Conservation (phyloP, 345 rosid species). For the Ricinus communis region DNA sequence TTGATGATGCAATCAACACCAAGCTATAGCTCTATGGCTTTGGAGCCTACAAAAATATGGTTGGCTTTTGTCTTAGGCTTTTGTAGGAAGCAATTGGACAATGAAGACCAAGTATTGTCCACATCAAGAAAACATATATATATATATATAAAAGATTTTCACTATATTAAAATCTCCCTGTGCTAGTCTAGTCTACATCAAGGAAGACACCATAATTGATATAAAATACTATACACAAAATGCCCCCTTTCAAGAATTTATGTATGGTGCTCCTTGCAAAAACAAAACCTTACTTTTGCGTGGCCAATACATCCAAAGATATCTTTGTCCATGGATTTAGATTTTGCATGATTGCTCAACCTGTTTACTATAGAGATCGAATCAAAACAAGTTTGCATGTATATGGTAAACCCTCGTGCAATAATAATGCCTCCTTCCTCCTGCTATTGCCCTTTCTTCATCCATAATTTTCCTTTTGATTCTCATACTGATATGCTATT, state of each 20-base stretch:
- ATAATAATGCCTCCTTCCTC: too few relatives aligned
- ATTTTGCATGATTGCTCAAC: neutral
- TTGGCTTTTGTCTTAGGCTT: neutral
- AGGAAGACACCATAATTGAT: too few relatives aligned
- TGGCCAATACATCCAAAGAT: neutral
- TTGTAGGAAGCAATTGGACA: neutral
- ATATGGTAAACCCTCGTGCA: too few relatives aligned
- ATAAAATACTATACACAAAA: too few relatives aligned
- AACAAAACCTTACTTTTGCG: neutral
- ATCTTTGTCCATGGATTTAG: neutral
- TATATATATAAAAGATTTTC: neutral
- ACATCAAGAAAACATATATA: neutral
- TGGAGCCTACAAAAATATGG: neutral
- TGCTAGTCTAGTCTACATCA: neutral
- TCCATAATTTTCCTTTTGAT: too few relatives aligned
- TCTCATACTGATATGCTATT: too few relatives aligned
- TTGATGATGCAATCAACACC: neutral
- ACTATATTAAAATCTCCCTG: neutral
- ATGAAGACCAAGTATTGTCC: slow-evolving; percentile 1
- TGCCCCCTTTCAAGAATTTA: too few relatives aligned
- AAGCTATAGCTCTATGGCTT: neutral
- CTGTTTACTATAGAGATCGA: too few relatives aligned
- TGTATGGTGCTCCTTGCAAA: neutral
- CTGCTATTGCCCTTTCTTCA: too few relatives aligned
- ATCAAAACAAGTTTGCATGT: too few relatives aligned